Percentiles rank a stretch among this genome's conserved stretches.
Evolutionary conservation across 2,329 filamentous ascomycete genomes (phyloP).

Genomic region (Apiospora rasikravindrae): DNA sequence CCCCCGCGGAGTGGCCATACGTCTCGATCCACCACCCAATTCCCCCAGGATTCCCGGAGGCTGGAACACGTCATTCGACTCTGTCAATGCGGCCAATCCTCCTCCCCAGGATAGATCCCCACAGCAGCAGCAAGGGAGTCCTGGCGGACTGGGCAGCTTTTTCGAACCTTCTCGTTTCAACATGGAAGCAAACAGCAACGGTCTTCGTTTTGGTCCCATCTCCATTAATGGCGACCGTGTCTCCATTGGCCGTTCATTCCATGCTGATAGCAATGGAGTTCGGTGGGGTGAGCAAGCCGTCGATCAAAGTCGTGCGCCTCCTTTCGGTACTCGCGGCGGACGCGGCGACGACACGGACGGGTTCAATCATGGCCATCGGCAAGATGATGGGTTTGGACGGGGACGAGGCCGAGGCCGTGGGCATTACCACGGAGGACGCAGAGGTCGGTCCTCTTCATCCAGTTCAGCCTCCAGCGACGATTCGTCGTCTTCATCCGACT

Average conservation of each 20-base stretch:
- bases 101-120: not conserved
- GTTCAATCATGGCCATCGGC: not conserved
- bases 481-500: slow-evolving; percentile 44
- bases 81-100: not conserved
- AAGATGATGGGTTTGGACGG: not conserved
- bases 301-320: not conserved
- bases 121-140: slow-evolving; percentile 23
- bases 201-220: slow-evolving; percentile 45
- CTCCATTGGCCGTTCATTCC: slow-evolving; percentile 48
- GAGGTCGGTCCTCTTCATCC: slow-evolving; percentile 37
- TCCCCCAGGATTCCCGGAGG: slow-evolving; percentile 37
- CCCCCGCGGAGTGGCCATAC: slow-evolving; percentile 53
- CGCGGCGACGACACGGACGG: not conserved
- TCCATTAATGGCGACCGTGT: slow-evolving; percentile 50
- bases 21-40: slow-evolving; percentile 32
- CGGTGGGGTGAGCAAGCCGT: slow-evolving; percentile 51
- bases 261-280: slow-evolving; percentile 51
- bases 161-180: slow-evolving; percentile 24
- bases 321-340: not conserved
- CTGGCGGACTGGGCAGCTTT: not conserved
- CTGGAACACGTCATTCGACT: slow-evolving; percentile 7
- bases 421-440: not conserved
- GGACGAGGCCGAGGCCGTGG: slow-evolving; percentile 23
- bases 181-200: slow-evolving; percentile 28
- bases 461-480: slow-evolving; percentile 44